These are phyloP conservation scores for Piedraia hortae DNA, from an alignment of 2,329 filamentous ascomycete species.

Conservation along the genomic window DNA sequence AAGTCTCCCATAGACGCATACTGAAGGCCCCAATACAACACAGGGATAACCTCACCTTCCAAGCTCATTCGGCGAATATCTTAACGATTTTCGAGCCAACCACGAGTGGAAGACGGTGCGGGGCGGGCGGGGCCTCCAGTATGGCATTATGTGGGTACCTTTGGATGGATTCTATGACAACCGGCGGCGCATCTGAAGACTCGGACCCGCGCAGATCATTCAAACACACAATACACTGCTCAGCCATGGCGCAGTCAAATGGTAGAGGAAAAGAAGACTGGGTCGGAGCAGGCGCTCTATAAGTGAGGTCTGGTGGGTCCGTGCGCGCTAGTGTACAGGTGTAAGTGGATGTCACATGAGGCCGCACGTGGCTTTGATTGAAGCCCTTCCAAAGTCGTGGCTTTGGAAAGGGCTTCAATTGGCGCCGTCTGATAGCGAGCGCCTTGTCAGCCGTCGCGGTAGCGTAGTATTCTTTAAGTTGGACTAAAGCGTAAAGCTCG, in stretches of 20 bases:
- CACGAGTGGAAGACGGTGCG: slow-evolving; percentile 13
- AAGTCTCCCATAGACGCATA: slow-evolving; percentile 3
- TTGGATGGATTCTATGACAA: too few species aligned
- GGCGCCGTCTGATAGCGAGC: too few species aligned
- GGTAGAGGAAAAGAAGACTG: too few species aligned
- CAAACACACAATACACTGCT: slow-evolving; percentile 45
- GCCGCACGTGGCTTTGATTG: too few species aligned
- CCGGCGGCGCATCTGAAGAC: slow-evolving; percentile 21
- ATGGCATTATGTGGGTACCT: too few species aligned
- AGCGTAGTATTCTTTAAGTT: too few species aligned
- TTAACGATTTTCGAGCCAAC: slow-evolving; percentile 14
- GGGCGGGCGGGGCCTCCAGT: slow-evolving; percentile 9
- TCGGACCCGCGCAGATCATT: slow-evolving; percentile 35
- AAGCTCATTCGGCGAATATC: slow-evolving; percentile 15
- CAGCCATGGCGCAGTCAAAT: slow-evolving; percentile 33
- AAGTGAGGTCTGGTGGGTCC: not conserved
- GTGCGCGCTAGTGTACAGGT: not conserved
- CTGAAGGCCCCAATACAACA: slow-evolving; percentile 11
- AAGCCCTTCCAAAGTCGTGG: too few species aligned
- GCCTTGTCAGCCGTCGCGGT: too few species aligned
- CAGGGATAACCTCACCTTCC: slow-evolving; percentile 14
- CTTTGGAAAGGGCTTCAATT: too few species aligned
- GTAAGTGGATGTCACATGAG: too few species aligned
- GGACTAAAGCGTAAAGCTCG: too few species aligned
- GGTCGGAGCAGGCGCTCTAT: not conserved